Percentiles rank a stretch among this genome's conserved stretches.
Evolutionary conservation across 176 grass and related monocot genomes (phyloP).

Genomic region (Poa pratensis): DNA sequence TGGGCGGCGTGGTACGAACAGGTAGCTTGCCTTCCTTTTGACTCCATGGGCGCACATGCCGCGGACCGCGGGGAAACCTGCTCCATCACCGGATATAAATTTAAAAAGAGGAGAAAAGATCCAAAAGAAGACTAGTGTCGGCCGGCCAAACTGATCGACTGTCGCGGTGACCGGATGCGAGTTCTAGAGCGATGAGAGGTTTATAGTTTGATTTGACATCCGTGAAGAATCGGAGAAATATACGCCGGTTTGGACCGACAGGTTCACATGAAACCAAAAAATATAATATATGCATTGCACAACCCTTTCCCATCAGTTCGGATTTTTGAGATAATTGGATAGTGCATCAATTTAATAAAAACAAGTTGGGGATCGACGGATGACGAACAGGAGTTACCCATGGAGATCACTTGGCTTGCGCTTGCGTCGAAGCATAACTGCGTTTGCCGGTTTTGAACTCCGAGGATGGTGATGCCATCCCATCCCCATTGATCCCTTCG

Average conservation of each 20-base stretch:
- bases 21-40: constrained; percentile 24
- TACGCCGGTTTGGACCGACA: too few relatives aligned
- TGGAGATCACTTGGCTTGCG: neutral
- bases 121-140: constrained; percentile 30
- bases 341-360: too few relatives aligned
- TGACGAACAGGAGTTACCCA: neutral
- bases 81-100: constrained; percentile 39
- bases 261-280: neutral
- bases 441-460: neutral
- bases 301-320: too few relatives aligned
- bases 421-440: neutral
- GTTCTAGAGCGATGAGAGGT: neutral
- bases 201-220: neutral
- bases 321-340: too few relatives aligned
- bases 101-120: constrained; percentile 1
- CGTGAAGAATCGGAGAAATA: neutral
- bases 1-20: constrained; percentile 8
- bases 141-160: neutral
- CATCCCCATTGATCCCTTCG: too few relatives aligned
- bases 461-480: neutral
- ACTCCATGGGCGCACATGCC: constrained; percentile 55
- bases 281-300: too few relatives aligned
- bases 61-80: constrained; percentile 52
- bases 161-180: neutral
- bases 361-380: too few relatives aligned